A percentile compares a stretch with the other conserved stretches of the same genome.
Evolutionary conservation across 2,329 filamentous ascomycete genomes (phyloP).

Genomic region (Leptosphaerulina australis): DNA sequence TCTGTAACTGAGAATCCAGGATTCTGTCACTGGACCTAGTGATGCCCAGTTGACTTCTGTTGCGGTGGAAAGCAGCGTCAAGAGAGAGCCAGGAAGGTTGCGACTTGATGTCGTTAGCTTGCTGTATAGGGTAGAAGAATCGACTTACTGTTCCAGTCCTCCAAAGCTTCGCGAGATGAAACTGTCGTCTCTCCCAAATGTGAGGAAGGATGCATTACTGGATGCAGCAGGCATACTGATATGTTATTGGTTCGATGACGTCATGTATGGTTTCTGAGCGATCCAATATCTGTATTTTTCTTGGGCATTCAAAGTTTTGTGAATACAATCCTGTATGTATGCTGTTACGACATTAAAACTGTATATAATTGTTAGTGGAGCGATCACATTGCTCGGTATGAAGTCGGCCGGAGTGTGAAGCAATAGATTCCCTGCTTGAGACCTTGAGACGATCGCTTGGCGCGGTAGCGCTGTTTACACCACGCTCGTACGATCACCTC

Average conservation of each 20-base stretch:
- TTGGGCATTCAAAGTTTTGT: background rate
- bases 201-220: conserved; percentile 40
- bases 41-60: conserved; percentile 43
- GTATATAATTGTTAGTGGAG: conserved; percentile 10
- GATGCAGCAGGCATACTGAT: conserved; percentile 34
- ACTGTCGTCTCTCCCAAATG: conserved; percentile 43
- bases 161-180: conserved; percentile 42
- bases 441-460: conserved; percentile 42
- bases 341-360: background rate
- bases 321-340: background rate
- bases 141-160: conserved; percentile 41
- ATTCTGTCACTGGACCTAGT: conserved; percentile 37
- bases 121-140: background rate
- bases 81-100: conserved; percentile 38
- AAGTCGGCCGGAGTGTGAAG: conserved; percentile 8
- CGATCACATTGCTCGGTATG: conserved; percentile 12
- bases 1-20: conserved; percentile 44
- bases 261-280: conserved; percentile 21
- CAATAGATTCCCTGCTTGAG: conserved; percentile 37
- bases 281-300: background rate
- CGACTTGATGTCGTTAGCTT: conserved; percentile 27
- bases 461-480: conserved; percentile 20
- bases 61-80: conserved; percentile 34
- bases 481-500: conserved; percentile 10
- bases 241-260: conserved; percentile 43